Conservation (phyloP, 345 rosid species). For the Angophora floribunda region DNA sequence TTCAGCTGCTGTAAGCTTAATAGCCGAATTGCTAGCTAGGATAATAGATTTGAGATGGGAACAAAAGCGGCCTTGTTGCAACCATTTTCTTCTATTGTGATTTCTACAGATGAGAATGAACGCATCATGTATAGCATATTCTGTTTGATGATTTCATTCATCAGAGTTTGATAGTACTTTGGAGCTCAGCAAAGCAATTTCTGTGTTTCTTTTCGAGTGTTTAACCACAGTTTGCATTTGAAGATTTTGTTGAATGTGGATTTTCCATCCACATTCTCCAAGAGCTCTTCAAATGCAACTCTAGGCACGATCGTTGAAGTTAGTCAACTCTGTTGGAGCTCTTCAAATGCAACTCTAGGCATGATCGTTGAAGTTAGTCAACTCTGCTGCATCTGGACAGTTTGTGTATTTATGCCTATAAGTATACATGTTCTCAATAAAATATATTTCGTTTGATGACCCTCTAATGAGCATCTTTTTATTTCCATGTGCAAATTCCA, state of each 20-base stretch:
- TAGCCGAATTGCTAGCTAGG: slow-evolving; percentile 79
- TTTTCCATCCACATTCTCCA: neutral
- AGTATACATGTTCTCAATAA: neutral
- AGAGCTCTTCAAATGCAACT: neutral
- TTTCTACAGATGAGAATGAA: slow-evolving; percentile 91
- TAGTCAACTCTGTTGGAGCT: no score
- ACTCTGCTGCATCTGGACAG: neutral
- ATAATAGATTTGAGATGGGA: slow-evolving; percentile 77
- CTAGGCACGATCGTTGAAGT: neutral
- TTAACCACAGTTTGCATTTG: neutral
- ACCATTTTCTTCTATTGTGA: slow-evolving; percentile 86
- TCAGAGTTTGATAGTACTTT: neutral
- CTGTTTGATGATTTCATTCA: neutral
- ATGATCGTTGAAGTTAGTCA: no score
- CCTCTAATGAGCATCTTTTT: neutral
- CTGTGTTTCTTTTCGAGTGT: neutral
- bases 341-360: no score
- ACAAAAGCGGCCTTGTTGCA: slow-evolving; percentile 69
- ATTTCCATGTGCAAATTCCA: slow-evolving; percentile 48
- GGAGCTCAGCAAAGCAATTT: neutral
- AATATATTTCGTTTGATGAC: neutral
- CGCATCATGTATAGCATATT: slow-evolving; percentile 44
- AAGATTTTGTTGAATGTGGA: neutral
- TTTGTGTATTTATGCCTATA: neutral
- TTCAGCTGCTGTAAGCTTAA: slow-evolving; percentile 72